Evolutionary conservation across 352 stramenopile genomes (phyloP), one percentile per base, ranked within the genome.

Genomic region (Pythium plurisporium): DNA sequence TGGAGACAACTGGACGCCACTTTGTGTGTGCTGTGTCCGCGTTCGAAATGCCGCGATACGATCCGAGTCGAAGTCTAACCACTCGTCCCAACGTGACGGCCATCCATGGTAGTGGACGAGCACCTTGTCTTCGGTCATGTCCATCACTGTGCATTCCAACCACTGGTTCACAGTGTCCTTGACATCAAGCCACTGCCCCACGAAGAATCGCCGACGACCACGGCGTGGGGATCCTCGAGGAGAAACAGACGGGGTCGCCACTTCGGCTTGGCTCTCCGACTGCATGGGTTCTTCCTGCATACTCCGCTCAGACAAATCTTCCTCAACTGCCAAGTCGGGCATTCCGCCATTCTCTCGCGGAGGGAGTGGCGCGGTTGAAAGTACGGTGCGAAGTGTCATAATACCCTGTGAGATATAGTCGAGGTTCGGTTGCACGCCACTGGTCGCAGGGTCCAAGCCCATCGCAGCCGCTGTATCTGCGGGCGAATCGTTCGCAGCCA

Each of bases 81-180:
- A 98, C 69, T 99, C 97, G 70, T 99, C 95, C 97, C 97, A 99
- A 6, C 96, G 82, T 29, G 91, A 78, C 1, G 97, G 96, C 96
- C 96, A 99, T 11, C 95, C 95, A 54, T 99, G 97, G 69, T 98
- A 99, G 64, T 98, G 95, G 25, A 99, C 81, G 17, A 98, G 65
- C 27, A 98, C 64, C 54, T 98, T 86, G 25, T 88, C 79, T 9
- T 79, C 67, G 0, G 66, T 67, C 20, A 98, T 85, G 26, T 96
- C 86, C 57, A 98, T 87, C 10, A 99, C 74, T 0, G 96, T 99
- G 20, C 93, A 96, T 78, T 99, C 96, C 1, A 99, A 72, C 96
- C 96, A 99, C 58, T 99, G 95, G 69, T 98, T 97, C 25, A 99
- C 95, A 0, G 96, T 99, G 69, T 99, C 96, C 54, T 96, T 89